Base-by-base conservation (phyloP, 2,329 filamentous ascomycete genomes). In the Fusarium nelsonii region DNA sequence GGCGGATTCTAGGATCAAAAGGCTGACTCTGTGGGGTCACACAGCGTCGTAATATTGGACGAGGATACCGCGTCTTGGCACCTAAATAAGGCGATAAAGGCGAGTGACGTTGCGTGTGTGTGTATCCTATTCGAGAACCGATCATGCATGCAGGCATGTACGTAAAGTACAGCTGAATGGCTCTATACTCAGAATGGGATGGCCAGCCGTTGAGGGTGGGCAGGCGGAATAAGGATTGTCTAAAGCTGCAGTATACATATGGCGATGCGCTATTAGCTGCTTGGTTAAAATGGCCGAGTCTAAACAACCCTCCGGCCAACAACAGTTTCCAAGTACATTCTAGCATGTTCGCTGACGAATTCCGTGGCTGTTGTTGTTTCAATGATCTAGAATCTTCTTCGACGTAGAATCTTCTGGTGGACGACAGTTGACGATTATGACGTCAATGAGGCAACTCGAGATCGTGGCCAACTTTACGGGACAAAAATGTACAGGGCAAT, bases 361-460 rank as follows among this genome's bases (percentile, higher is more conserved):
- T 23, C 23, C 23, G 6, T 23, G 2, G 23, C 4, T 23, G 23
- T 23, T 6, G 23, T 23, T 23, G 23, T 23, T 23, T 9, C 16
- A 23, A 15, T 5, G 15, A 7, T 14, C 34, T 41, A 32, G 36
- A 43, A 28, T 23, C 16, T 37, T 34, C 26, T 33, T 12, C 5
- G 8, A 14, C 26, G 23, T 65, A 32, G 65, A 68, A 68, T 34
- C 48, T 68, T 68, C 67, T 50, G 6, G 67, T 10, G 23, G 26
- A 4, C 26, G 50, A 43, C 20, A 43, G 40, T 50, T 30, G 10
- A 14, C 6, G 15, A 5, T 8, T 28, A 65, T 73, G 69, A 74
- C 72, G 72, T 74, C 67, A 74, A 65, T 73, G 72, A 74, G 39
- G 72, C 69, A 58, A 60, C 48, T 53, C 53, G 8, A 34, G 20